Evolutionary conservation across 495 filamentous ascomycete species (phyloP), one percentile per base, ranked within the genome.

Genomic region (Bombardia bombarda): DNA sequence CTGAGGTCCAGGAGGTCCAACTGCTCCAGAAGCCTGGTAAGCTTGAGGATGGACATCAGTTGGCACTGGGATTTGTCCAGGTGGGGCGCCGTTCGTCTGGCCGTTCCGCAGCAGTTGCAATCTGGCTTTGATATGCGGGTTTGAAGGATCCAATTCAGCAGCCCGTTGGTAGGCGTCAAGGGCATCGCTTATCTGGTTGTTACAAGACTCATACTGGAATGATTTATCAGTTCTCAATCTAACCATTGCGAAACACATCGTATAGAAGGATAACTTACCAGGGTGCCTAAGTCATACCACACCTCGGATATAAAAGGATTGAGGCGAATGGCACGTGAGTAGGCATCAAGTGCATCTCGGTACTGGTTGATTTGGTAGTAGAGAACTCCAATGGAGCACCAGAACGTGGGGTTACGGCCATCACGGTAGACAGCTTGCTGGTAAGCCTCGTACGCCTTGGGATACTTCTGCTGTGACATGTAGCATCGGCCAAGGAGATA

Each of bases 341-440:
- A 99, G 47, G 92, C 92, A 75, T 99, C 92, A 38, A 99, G 78
- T 14, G 92, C 92, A 72, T 99, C 92, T 38, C 92, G 82, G 63
- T 99, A 99, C 72, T 99, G 92, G 61, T 99, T 99, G 70, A 99
- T 99, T 67, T 99, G 92, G 68, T 97, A 99, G 60, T 99, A 99
- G 28, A 99, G 78, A 14, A 99, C 92, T 58, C 92, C 92, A 60
- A 99, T 99, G 18, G 92, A 99, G 69, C 93, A 97, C 92, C 92
- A 99, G 72, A 99, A 99, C 10, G 92, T 99, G 20, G 92, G 93
- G 53, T 99, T 99, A 53, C 92, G 82, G 18, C 93, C 93, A 59
- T 99, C 92, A 41, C 92, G 87, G 58, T 99, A 99, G 36, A 99
- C 92, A 3, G 92, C 92, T 67, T 99, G 92, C 58, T 99, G 92